Evolutionary conservation across 1,284 basidiomycete genomes (phyloP), one percentile per base, ranked within the genome.

Genomic region (Heterobasidion parviporum): DNA sequence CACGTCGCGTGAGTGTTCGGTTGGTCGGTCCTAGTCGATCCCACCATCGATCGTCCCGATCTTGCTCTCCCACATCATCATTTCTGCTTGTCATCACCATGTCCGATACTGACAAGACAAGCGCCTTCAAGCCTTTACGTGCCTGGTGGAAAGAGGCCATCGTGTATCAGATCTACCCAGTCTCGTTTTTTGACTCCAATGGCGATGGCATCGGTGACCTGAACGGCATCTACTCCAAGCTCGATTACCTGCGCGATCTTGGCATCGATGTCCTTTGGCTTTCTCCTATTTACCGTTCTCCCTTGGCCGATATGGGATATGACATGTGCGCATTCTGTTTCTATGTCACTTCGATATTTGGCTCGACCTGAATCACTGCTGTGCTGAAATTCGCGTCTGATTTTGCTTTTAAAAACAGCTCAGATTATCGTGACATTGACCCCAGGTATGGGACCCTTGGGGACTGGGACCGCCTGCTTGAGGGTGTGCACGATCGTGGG

Each of bases 171-270:
- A 87, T 92, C 69, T 92, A 89, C 69, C 88, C 89, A 1, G 72
- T 80, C 52, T 86, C 84, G 0, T 92, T 89, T 74, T 76, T 74
- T 57, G 88, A 91, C 65, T 80, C 82, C 45, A 89, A 87, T 60
- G 84, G 82, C 8, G 86, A 89, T 67, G 89, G 87, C 1, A 74
- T 87, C 56, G 89, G 89, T 12, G 89, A 92, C 68, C 75, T 92
- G 49, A 77, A 77, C 43, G 87, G 87, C 14, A 88, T 92, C 60
- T 69, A 72, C 41, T 64, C 72, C 33, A 85, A 85, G 64, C 73
- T 91, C 9, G 84, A 86, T 63, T 88, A 92, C 68, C 73, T 92
- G 58, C 78, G 82, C 62, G 75, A 80, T 57, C 74, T 92, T 8
- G 89, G 87, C 3, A 78, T 85, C 18, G 83, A 89, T 62, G 80